Base-by-base conservation (phyloP, 2,329 filamentous ascomycete species). In the Claviceps purpurea region DNA sequence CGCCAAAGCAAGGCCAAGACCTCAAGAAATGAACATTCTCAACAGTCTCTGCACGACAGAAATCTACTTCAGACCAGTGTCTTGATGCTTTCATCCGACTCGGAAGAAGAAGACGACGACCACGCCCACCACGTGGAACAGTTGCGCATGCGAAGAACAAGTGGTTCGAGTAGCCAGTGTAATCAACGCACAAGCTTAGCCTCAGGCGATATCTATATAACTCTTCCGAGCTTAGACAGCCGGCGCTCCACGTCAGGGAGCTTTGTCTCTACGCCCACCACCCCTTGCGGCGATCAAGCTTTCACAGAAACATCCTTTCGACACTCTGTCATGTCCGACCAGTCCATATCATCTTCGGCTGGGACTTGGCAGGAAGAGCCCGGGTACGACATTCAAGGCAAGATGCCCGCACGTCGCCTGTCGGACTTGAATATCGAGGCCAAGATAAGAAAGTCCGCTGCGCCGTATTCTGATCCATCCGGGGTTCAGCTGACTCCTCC, bases 61-160 rank as follows among this genome's bases (percentile, higher is more conserved):
- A 76, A 81, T 54, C 65, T 79, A 5, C 69, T 76, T 43, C 70
- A 76, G 50, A 77, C 70, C 54, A 81, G 78, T 55, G 70, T 81
- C 1, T 63, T 81, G 14, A 75, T 77, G 1, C 68, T 81, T 1
- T 79, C 77, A 1, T 79, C 77, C 0, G 77, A 80, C 55, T 79
- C 77, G 0, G 78, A 81, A 52, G 75, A 76, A 5, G 72, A 73
- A 1, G 57, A 58, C 5, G 60, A 59, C 18, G 45, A 53, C 3
- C 56, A 58, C 18, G 43, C 52, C 3, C 56, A 58, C 2, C 51
- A 61, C 0, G 52, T 59, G 16, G 34, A 13, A 14, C n/a, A 20
- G 14, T 42, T 24, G 16, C 10, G 16, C 6, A 7, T 14, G 26
- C 14, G 13, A 13, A 14, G 13, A 30, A 14, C 37, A n/a, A 47